Base-by-base conservation (phyloP, 2,329 filamentous ascomycete genomes). In the Cercospora zeae-maydis region DNA sequence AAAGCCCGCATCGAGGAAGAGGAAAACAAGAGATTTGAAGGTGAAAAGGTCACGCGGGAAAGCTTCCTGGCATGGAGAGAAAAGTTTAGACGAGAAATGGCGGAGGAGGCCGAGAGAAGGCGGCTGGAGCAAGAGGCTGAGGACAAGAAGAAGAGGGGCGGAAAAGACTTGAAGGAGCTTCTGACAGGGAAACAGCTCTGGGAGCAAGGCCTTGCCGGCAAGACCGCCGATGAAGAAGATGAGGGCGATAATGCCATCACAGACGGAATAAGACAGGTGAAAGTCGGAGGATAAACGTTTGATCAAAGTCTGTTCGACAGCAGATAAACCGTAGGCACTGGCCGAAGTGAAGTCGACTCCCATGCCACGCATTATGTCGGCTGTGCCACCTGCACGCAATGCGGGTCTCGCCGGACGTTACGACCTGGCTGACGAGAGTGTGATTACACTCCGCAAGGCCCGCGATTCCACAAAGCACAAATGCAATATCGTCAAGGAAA, bases 21-120 rank as follows among this genome's bases (percentile, higher is more conserved):
- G 76, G 95, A 99, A 81, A 99, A 99, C 76, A 87, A 89, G 72
- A 98, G 97, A 78, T 99, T 99, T 77, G 90, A 96, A 75, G 95
- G 95, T 62, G 91, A 91, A 36, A 83, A 87, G 33, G 95, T 99
- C 19, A 98, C 88, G n/a, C 83, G 86, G 21, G 92, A 96, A 79
- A 88, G 87, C 0, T 99, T 98, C 73, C 74, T 90, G 69, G 85
- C 84, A 69, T 99, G 95, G 95, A 83, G 91, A 60, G 87, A 88
- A 39, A 84, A 77, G 9, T 99, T 98, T 74, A 75, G 86, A 65
- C 81, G 83, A 73, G 95, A 98, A 80, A 88, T 93, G 85, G 88
- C 88, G 74, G 93, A 95, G 72, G 80, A 84, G 74, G 85, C 87
- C 69, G 77, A 79, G 69, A 74, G 73, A 68, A 71, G 69, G 69